phyloP scores from a whole-genome alignment of 371 early-diverging fungal species.

The Apophysomyces trapeziformis region DNA sequence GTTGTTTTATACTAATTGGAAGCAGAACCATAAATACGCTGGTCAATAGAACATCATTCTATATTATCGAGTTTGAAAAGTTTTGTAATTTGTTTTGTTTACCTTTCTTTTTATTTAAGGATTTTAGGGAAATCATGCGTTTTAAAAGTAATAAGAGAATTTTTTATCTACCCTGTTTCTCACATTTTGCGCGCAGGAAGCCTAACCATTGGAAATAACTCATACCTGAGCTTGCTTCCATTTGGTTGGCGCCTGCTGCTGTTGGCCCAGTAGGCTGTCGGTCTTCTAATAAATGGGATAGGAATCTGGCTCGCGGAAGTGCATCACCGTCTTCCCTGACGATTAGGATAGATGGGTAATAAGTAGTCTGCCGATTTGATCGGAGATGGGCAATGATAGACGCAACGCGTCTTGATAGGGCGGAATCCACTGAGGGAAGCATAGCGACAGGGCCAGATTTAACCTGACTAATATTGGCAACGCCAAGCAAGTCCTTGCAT shows the following conservation, averaged over 20 bases:
- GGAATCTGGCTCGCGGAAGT: slow-evolving; percentile 59
- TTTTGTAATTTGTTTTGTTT: not conserved
- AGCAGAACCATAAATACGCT: slow-evolving; percentile 64
- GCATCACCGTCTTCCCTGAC: slow-evolving; percentile 82
- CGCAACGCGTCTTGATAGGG: slow-evolving; percentile 43
- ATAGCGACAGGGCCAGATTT: slow-evolving; percentile 36
- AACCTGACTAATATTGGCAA: slow-evolving; percentile 32
- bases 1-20: slow-evolving; percentile 59
- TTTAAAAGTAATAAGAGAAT: slow-evolving; percentile 7
- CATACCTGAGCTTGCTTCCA: slow-evolving; percentile 62
- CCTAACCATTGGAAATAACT: slow-evolving; percentile 82
- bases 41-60: slow-evolving; percentile 50
- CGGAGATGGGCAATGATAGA: slow-evolving; percentile 25
- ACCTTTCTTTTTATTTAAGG: slow-evolving; percentile 3
- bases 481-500: slow-evolving; percentile 60
- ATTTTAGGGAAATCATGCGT: not conserved
- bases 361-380: slow-evolving; percentile 27
- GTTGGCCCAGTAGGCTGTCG: slow-evolving; percentile 44
- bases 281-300: slow-evolving; percentile 72
- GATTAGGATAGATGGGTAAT: slow-evolving; percentile 52
- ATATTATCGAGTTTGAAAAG: not conserved
- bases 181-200: slow-evolving; percentile 42
- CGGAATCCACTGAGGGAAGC: slow-evolving; percentile 36
- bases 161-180: slow-evolving; percentile 17
- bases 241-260: slow-evolving; percentile 47